These are phyloP conservation scores for Babesia divergens DNA, from an alignment of 169 alveolate genomes.

Conservation along the genomic window DNA sequence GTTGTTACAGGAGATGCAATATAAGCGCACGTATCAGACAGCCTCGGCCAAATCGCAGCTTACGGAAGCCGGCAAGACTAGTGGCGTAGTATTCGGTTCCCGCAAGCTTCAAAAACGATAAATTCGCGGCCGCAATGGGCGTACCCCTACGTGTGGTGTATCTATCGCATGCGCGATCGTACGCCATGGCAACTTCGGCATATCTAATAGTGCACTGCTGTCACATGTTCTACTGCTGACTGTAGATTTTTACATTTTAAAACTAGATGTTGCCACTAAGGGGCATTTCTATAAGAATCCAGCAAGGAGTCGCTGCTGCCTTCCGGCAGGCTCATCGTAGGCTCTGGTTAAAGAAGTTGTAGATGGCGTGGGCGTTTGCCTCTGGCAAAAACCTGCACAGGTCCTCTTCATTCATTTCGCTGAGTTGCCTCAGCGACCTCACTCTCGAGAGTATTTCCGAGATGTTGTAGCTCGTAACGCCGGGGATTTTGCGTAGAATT, in stretches of 20 bases:
- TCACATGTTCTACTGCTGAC: no score
- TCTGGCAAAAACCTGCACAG: slow-evolving; percentile 48
- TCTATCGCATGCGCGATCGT: no score
- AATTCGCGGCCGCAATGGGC: background rate
- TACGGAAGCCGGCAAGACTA: slow-evolving; percentile 10
- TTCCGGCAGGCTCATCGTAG: background rate
- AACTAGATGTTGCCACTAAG: no score
- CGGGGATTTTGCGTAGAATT: slow-evolving; percentile 58
- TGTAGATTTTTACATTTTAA: no score
- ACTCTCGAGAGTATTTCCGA: slow-evolving; percentile 44
- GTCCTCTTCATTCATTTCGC: slow-evolving; percentile 50
- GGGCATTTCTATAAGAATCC: no score
- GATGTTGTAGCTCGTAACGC: slow-evolving; percentile 57
- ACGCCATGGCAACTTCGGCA: no score
- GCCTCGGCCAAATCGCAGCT: slow-evolving; percentile 20
- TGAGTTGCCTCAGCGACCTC: slow-evolving; percentile 47
- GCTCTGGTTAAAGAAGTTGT: slow-evolving; percentile 45
- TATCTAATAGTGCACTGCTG: no score
- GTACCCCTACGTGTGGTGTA: no score
- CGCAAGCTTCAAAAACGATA: slow-evolving; percentile 2
- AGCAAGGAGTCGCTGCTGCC: no score
- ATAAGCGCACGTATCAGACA: slow-evolving; percentile 25
- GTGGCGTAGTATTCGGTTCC: slow-evolving; percentile 41
- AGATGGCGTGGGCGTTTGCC: slow-evolving; percentile 34
- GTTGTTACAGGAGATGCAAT: slow-evolving; percentile 52